phyloP scores from a whole-genome alignment of 306 rosid species.

The Cicer cuneatum region DNA sequence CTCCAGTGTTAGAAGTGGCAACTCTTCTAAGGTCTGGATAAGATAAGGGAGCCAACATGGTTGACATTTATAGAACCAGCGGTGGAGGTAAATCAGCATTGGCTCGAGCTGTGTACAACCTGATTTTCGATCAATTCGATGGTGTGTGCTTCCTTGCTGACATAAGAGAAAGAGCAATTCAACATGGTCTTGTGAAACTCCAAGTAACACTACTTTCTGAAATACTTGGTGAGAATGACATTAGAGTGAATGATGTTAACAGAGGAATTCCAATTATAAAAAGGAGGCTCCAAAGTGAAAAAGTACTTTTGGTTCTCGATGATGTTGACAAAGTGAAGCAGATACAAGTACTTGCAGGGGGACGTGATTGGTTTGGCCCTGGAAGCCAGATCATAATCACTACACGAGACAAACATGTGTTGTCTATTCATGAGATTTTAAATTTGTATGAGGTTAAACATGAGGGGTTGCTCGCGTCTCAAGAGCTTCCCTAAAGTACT shows the following conservation, averaged over 20 bases:
- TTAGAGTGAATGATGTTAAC: background rate
- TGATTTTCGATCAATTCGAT: slow-evolving; percentile 4
- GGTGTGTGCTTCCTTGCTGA: slow-evolving; percentile 14
- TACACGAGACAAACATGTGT: slow-evolving; percentile 17
- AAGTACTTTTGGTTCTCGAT: slow-evolving; percentile 29
- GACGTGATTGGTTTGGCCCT: slow-evolving; percentile 8
- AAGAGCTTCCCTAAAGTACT: background rate
- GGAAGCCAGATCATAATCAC: slow-evolving; percentile 18
- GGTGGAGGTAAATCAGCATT: slow-evolving; percentile 24
- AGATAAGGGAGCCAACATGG: background rate
- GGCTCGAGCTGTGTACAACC: slow-evolving; percentile 13
- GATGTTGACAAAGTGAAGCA: slow-evolving; percentile 20
- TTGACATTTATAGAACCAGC: slow-evolving; percentile 1
- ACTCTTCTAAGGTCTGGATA: background rate
- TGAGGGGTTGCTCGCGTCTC: slow-evolving; percentile 7
- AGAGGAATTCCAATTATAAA: background rate
- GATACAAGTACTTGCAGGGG: slow-evolving; percentile 17
- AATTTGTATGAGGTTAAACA: slow-evolving; percentile 18
- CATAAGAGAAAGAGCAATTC: background rate
- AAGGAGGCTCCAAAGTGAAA: slow-evolving; percentile 10
- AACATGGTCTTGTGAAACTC: slow-evolving; percentile 5
- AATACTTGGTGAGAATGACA: slow-evolving; percentile 14
- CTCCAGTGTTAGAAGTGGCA: slow-evolving; percentile 10
- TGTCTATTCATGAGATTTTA: background rate
- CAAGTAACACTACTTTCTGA: slow-evolving; percentile 26